phyloP scores from a whole-genome alignment of 345 rosid species.

The Dovyalis caffra region DNA sequence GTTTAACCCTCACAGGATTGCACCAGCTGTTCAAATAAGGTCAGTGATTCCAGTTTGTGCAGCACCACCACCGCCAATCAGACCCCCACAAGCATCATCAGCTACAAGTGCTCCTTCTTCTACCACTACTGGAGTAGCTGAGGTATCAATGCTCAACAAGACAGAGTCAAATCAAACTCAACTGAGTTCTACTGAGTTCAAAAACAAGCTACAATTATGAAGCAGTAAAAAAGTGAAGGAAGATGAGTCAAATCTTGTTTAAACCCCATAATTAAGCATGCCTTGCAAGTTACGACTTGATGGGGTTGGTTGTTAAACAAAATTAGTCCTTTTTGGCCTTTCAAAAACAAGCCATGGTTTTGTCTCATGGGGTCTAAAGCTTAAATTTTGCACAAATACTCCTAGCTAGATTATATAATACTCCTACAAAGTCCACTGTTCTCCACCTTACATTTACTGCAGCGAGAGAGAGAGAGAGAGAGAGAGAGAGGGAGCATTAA shows the following conservation, averaged over 20 bases:
- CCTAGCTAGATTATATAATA: neutral
- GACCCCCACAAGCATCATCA: conserved; percentile 22
- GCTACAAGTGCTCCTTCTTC: conserved; percentile 6
- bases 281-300: neutral
- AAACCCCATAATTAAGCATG: conserved; percentile 13
- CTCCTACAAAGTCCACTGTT: neutral
- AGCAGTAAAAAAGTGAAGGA: neutral
- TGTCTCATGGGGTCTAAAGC: conserved; percentile 4
- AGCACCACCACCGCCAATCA: conserved; percentile 43
- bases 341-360: conserved; percentile 9
- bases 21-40: conserved; percentile 73
- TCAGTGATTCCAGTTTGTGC: conserved; percentile 80
- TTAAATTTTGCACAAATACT: conserved; percentile 4
- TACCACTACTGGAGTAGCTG: conserved; percentile 19
- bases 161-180: conserved; percentile 18
- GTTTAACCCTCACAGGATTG: conserved; percentile 33
- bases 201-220: conserved; percentile 32
- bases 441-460: conserved; percentile 15
- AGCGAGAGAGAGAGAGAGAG: conserved; percentile 10
- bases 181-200: conserved; percentile 33
- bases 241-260: conserved; percentile 8
- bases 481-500: conserved; percentile 37
- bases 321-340: conserved; percentile 15
- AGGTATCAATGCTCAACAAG: conserved; percentile 17
- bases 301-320: conserved; percentile 15